Evolutionary conservation across 2,329 filamentous ascomycete species (phyloP).

Genomic region (Paecilomyces sp.): DNA sequence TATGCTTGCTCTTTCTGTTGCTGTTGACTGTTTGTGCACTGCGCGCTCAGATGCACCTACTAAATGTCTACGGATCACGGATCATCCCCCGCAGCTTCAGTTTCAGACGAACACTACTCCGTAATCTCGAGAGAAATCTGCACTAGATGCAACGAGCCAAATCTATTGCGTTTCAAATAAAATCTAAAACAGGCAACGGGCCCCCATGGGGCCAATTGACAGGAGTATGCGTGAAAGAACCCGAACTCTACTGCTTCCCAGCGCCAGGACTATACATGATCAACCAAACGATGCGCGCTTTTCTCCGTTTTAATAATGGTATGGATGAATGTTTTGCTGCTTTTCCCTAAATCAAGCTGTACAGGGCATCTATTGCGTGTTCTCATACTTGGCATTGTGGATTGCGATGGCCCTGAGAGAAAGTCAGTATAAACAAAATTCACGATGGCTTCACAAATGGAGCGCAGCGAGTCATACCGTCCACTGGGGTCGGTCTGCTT

Average conservation of each 20-base stretch:
- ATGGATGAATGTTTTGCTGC: neutral
- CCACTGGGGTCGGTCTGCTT: slow-evolving; percentile 94
- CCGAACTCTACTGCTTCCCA: neutral
- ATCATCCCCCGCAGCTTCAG: neutral
- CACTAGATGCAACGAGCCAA: neutral
- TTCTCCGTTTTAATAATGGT: neutral
- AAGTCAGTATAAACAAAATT: slow-evolving; percentile 8
- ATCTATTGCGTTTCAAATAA: neutral
- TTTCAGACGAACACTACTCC: neutral
- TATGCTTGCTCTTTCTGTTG: neutral
- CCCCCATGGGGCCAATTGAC: neutral
- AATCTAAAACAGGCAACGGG: neutral
- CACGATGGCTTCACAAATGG: neutral
- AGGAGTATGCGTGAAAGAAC: neutral
- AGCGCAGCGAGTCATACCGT: slow-evolving; percentile 48
- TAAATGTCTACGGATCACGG: neutral
- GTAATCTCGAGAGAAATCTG: neutral
- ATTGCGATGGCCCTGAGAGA: slow-evolving; percentile 61
- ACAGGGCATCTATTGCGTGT: slow-evolving; percentile 26
- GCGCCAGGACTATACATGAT: neutral
- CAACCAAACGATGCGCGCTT: neutral
- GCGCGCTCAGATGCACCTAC: neutral
- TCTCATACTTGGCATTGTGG: slow-evolving; percentile 67
- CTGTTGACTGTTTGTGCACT: too few relatives aligned
- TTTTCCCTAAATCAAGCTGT: slow-evolving; percentile 1